Evolutionary conservation across 2,329 filamentous ascomycete genomes (phyloP), one percentile per base, ranked within the genome.

Genomic region (Aureobasidium subglaciale): DNA sequence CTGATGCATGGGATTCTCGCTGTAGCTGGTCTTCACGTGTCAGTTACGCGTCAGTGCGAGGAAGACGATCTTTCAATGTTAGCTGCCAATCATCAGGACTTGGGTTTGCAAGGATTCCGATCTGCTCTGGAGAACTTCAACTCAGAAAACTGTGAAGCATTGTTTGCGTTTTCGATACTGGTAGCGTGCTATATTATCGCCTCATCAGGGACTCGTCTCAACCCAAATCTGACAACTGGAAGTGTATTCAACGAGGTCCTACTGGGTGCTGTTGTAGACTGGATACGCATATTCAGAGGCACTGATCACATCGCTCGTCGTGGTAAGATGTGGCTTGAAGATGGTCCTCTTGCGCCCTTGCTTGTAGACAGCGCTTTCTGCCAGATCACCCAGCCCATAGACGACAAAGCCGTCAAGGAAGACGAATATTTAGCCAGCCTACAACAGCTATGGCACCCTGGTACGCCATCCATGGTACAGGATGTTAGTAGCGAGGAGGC

Each of bases 1-100:
- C 55, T 67, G 1, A 64, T 64, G 59, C 63, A 65, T 20, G 63
- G 62, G 30, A 61, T 67, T 24, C 59, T 67, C 10, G 63, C 63
- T 13, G 53, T 65, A 4, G 58, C 64, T 18, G 63, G 62, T 7
- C 59, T 63, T 49, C 63, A 67, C 41, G 45, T 65, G 20, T 62
- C 63, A 5, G 50, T 35, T 9, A 45, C 58, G 22, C 54, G 49
- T 20, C 57, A 59, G 9, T 48, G 45, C 11, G 60, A 62, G 25
- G 11, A 55, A 54, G 16, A 25, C 53, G 37, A 57, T 45, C 25
- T 37, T 11, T 55, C 52, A 8, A 32, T 55, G 22, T 34, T 55
- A 41, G 52, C 52, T 22, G 52, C 52, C 11, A 55, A 55, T n/a
- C 52, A 55, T 18, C 52, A 55, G 18, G 52, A 55, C 24, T 16